A percentile compares a stretch with the other conserved stretches of the same genome.
Conservation (phyloP, 257 asterid genomes). For the Phtheirospermum japonicum region DNA sequence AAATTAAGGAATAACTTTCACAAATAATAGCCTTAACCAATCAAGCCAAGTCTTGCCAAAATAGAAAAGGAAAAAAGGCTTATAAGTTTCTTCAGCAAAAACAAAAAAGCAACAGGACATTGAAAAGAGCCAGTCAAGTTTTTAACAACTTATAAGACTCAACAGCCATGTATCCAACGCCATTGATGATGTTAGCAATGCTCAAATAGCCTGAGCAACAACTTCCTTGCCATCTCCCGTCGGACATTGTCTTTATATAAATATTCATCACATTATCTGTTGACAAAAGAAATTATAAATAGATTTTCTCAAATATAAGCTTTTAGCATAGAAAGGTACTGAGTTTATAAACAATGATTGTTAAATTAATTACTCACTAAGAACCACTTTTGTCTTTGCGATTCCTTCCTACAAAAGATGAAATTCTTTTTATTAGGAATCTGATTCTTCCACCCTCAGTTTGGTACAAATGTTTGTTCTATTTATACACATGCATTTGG, state of each 20-base stretch:
- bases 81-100: conserved; percentile 24
- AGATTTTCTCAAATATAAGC: not conserved
- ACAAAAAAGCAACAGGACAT: conserved; percentile 20
- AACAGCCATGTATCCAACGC: conserved; percentile 76
- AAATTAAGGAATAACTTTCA: no score
- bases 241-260: conserved; percentile 77
- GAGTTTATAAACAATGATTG: not conserved
- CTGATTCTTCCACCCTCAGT: no score
- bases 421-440: conserved; percentile 7
- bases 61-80: conserved; percentile 11
- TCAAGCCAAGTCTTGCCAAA: no score
- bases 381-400: conserved; percentile 64
- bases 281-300: conserved; percentile 20
- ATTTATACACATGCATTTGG: no score
- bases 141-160: conserved; percentile 80
- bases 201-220: conserved; percentile 96
- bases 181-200: conserved; percentile 75
- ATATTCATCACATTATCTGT: conserved; percentile 81
- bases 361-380: conserved; percentile 52
- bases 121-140: conserved; percentile 22
- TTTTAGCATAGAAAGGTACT: conserved; percentile 17
- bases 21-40: no score
- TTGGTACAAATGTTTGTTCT: no score
- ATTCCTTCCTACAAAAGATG: conserved; percentile 80
- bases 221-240: conserved; percentile 97